These are phyloP conservation scores for Adansonia grandidieri DNA, from an alignment of 441 rosid genomes.

Conservation along the genomic window DNA sequence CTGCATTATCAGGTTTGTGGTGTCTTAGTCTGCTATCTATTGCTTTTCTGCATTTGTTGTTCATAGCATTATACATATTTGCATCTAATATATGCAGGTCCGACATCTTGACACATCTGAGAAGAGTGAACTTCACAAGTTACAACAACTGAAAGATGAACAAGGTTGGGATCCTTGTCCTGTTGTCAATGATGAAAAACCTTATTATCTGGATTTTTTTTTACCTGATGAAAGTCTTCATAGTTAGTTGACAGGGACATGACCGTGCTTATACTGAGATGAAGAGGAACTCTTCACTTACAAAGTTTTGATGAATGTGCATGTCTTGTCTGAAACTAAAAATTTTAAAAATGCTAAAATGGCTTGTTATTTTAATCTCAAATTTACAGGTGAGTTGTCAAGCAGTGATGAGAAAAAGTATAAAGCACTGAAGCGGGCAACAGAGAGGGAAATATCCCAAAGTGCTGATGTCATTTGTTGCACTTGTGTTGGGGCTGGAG, in stretches of 20 bases:
- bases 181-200: slow-evolving; percentile 3
- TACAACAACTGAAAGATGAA: slow-evolving; percentile 98
- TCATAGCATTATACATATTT: slow-evolving; percentile 29
- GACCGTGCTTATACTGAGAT: slow-evolving; percentile 15
- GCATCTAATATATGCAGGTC: slow-evolving; percentile 59
- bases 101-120: slow-evolving; percentile 98
- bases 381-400: slow-evolving; percentile 83
- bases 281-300: not conserved
- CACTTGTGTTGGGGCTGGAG: slow-evolving; percentile 99
- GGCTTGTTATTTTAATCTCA: not conserved
- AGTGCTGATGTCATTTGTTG: slow-evolving; percentile 99
- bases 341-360: not conserved
- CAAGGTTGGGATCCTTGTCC: slow-evolving; percentile 61
- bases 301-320: slow-evolving; percentile 3
- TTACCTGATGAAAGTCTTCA: not conserved
- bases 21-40: slow-evolving; percentile 22
- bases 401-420: slow-evolving; percentile 99
- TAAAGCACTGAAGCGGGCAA: slow-evolving; percentile 92
- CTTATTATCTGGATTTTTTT: not conserved
- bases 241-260: not conserved
- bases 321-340: slow-evolving; percentile 4
- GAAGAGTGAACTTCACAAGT: slow-evolving; percentile 97
- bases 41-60: not conserved
- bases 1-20: slow-evolving; percentile 95
- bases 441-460: slow-evolving; percentile 97